These are phyloP conservation scores for Pyrenophora graminea DNA, from an alignment of 2,329 filamentous ascomycete species.

Conservation along the genomic window DNA sequence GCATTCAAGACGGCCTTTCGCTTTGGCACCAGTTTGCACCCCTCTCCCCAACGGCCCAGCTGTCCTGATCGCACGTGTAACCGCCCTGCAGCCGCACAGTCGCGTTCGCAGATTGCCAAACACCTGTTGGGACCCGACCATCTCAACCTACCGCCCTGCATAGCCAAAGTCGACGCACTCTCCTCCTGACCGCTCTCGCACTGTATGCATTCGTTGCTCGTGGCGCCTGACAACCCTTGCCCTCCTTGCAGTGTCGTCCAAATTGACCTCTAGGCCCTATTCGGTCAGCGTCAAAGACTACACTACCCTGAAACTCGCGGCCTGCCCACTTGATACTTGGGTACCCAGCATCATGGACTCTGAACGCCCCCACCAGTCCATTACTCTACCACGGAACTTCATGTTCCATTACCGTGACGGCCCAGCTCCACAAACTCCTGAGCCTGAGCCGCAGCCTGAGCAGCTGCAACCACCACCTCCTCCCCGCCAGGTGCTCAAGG, in stretches of 20 bases:
- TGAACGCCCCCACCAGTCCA: conserved; percentile 53
- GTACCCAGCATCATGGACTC: conserved; percentile 43
- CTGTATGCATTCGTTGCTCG: conserved; percentile 20
- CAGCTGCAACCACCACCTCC: conserved; percentile 50
- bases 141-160: conserved; percentile 34
- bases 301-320: conserved; percentile 9
- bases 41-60: conserved; percentile 25
- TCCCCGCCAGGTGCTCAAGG: conserved; percentile 54
- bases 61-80: conserved; percentile 39
- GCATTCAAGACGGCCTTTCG: conserved; percentile 25
- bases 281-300: conserved; percentile 13
- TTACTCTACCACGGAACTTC: conserved; percentile 56
- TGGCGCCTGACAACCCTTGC: conserved; percentile 14
- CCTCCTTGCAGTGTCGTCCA: conserved; percentile 35
- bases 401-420: conserved; percentile 55
- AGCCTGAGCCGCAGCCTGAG: conserved; percentile 46
- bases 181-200: conserved; percentile 17
- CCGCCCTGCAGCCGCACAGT: conserved; percentile 38
- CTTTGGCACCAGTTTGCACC: conserved; percentile 21
- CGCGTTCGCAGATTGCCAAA: conserved; percentile 43
- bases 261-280: conserved; percentile 18
- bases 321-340: conserved; percentile 4
- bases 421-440: conserved; percentile 52
- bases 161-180: conserved; percentile 19
- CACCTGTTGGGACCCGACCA: conserved; percentile 34